Evolutionary conservation across 225 moss, liverwort and hornwort genomes (phyloP).

Genomic region (Thuidium tamariscinum): DNA sequence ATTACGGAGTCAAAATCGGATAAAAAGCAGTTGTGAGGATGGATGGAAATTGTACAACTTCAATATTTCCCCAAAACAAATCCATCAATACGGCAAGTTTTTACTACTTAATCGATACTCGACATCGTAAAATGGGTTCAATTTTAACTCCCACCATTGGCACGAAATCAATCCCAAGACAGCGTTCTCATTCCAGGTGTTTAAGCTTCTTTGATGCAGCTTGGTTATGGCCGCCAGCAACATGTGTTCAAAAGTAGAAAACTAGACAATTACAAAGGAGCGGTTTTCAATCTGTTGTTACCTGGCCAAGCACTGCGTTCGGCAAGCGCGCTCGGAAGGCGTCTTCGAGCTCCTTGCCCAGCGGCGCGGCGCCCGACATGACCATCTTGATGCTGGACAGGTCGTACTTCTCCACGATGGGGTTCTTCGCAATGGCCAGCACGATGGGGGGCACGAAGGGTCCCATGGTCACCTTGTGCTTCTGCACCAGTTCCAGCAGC

Average conservation of each 20-base stretch:
- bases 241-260: neutral
- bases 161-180: neutral
- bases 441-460: slow-evolving; percentile 77
- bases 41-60: neutral
- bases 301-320: slow-evolving; percentile 61
- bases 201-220: neutral
- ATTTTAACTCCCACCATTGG: too few species aligned
- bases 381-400: slow-evolving; percentile 52
- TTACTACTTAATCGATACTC: neutral
- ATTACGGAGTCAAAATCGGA: neutral
- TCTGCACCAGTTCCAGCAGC: slow-evolving; percentile 31
- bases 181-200: neutral
- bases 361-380: slow-evolving; percentile 67
- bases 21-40: neutral
- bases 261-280: too few species aligned
- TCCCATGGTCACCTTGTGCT: slow-evolving; percentile 37
- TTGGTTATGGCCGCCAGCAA: neutral
- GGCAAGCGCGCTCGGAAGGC: slow-evolving; percentile 57
- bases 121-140: neutral
- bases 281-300: neutral
- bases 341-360: slow-evolving; percentile 74
- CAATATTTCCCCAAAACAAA: neutral
- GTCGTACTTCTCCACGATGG: slow-evolving; percentile 52
- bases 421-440: slow-evolving; percentile 59
- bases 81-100: neutral